These are phyloP conservation scores for Aspergillus bombycis DNA, from an alignment of 2,329 filamentous ascomycete genomes.

Conservation along the genomic window DNA sequence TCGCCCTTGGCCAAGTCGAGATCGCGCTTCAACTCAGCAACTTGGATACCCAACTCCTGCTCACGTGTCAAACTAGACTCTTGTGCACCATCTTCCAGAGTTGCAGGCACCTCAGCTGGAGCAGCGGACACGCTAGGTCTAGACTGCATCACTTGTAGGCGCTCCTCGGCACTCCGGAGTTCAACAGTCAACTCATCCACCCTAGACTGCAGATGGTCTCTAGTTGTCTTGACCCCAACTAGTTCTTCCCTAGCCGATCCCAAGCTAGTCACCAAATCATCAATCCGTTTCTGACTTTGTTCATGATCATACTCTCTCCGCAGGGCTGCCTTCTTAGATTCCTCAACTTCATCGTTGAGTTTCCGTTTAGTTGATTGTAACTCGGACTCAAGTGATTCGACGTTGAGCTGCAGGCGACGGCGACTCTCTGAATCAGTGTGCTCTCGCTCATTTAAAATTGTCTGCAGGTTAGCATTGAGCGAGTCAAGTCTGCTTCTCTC, in stretches of 20 bases:
- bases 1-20: slow-evolving; percentile 80
- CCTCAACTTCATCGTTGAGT: slow-evolving; percentile 79
- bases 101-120: slow-evolving; percentile 41
- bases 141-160: slow-evolving; percentile 78
- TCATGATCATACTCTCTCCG: slow-evolving; percentile 89
- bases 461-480: slow-evolving; percentile 81
- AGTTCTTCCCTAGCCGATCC: slow-evolving; percentile 84
- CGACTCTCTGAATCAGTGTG: slow-evolving; percentile 79
- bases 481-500: slow-evolving; percentile 84
- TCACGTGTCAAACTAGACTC: slow-evolving; percentile 65
- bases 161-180: slow-evolving; percentile 85
- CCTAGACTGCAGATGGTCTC: slow-evolving; percentile 84
- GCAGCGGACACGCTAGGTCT: slow-evolving; percentile 68
- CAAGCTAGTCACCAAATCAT: slow-evolving; percentile 82
- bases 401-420: slow-evolving; percentile 75
- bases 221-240: slow-evolving; percentile 79
- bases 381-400: slow-evolving; percentile 79
- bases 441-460: slow-evolving; percentile 88
- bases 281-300: slow-evolving; percentile 86
- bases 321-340: slow-evolving; percentile 77
- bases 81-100: slow-evolving; percentile 53
- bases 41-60: slow-evolving; percentile 80
- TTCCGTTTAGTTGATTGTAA: slow-evolving; percentile 78
- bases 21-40: slow-evolving; percentile 84
- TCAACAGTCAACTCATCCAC: slow-evolving; percentile 90